phyloP scores from a whole-genome alignment of 345 rosid genomes.

The Euphorbia pulcherrima region DNA sequence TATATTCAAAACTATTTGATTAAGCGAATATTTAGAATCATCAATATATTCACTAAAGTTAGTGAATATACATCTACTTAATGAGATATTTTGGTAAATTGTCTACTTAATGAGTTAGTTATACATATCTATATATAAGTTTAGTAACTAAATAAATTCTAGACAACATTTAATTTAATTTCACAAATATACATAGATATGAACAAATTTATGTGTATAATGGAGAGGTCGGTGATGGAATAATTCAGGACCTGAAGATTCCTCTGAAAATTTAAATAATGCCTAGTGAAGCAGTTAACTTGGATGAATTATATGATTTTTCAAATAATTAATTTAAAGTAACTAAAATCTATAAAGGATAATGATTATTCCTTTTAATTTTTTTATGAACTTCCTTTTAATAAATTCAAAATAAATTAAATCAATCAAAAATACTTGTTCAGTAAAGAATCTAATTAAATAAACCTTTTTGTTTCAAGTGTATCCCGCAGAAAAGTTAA shows the following conservation, averaged over 20 bases:
- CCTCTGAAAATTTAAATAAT: background rate
- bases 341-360: background rate
- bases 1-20: no score
- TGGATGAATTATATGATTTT: background rate
- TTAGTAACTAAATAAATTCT: background rate
- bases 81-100: no score
- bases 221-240: conserved; percentile 17
- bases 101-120: background rate
- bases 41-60: background rate
- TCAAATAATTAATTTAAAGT: no score
- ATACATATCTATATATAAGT: background rate
- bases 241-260: conserved; percentile 12
- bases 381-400: no score
- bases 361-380: background rate
- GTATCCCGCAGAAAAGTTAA: background rate
- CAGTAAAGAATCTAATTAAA: background rate
- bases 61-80: background rate
- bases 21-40: no score
- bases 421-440: background rate
- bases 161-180: background rate
- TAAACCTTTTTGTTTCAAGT: conserved; percentile 1
- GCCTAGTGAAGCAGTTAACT: conserved; percentile 6
- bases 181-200: background rate
- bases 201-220: background rate
- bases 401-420: background rate